phyloP scores from a whole-genome alignment of 2,329 filamentous ascomycete genomes.

The Aspergillus luchuensis region DNA sequence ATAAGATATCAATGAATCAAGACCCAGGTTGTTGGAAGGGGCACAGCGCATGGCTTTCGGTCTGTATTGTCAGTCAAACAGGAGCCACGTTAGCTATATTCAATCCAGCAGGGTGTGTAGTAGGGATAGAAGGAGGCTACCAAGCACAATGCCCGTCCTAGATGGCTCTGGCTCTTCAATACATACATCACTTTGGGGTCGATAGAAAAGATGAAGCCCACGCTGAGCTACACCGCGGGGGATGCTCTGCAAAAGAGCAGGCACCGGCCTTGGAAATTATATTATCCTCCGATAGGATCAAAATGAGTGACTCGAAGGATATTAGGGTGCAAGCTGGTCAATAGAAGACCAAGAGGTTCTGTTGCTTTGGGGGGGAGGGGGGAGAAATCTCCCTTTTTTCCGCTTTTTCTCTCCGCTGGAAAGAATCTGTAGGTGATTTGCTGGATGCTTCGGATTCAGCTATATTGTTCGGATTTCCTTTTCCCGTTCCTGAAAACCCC shows the following conservation, averaged over 20 bases:
- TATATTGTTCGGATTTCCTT: neutral
- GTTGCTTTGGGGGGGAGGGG: neutral
- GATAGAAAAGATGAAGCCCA: slow-evolving; percentile 22
- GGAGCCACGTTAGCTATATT: neutral
- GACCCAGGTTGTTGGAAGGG: slow-evolving; percentile 18
- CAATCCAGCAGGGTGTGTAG: neutral
- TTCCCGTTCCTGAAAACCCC: neutral
- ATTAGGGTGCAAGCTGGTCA: neutral
- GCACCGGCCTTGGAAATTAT: neutral
- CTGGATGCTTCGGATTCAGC: slow-evolving; percentile 1
- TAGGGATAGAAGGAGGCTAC: slow-evolving; percentile 1
- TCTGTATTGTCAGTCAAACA: slow-evolving; percentile 9
- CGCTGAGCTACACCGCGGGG: slow-evolving; percentile 20
- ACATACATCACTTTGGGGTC: slow-evolving; percentile 16
- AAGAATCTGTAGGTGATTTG: slow-evolving; percentile 6
- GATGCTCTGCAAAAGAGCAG: slow-evolving; percentile 13
- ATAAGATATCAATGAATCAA: slow-evolving; percentile 24
- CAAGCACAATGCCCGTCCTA: neutral
- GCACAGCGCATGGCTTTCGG: slow-evolving; percentile 30
- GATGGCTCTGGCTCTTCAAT: slow-evolving; percentile 20
- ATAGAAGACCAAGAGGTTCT: neutral
- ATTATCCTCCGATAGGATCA: neutral
- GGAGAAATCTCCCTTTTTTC: neutral
- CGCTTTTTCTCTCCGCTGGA: neutral
- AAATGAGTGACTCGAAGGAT: neutral